These are phyloP conservation scores for Sonneratia alba DNA, from an alignment of 345 rosid species.

Conservation along the genomic window DNA sequence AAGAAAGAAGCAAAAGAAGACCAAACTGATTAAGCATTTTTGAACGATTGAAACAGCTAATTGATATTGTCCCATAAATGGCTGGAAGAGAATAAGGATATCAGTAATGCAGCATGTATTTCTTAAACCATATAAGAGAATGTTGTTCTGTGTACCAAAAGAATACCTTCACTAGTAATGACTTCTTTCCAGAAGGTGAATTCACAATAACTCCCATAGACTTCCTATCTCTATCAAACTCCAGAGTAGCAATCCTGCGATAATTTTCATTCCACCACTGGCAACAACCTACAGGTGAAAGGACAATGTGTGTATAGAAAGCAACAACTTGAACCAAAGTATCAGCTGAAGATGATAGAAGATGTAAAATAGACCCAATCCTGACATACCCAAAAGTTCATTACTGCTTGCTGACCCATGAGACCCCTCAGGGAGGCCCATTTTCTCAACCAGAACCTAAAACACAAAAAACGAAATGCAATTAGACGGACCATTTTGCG, in stretches of 20 bases:
- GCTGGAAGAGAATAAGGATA: not conserved
- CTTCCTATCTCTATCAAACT: slow-evolving; percentile 65
- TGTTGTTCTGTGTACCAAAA: not conserved
- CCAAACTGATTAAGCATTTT: not conserved
- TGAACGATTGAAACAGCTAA: not conserved
- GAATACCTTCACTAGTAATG: slow-evolving; percentile 55
- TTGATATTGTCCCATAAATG: not conserved
- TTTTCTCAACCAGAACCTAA: slow-evolving; percentile 68
- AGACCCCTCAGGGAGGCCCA: slow-evolving; percentile 46
- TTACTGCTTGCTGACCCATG: slow-evolving; percentile 4
- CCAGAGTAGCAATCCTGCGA: slow-evolving; percentile 52
- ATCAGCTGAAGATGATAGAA: not conserved
- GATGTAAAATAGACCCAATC: not conserved
- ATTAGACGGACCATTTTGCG: not conserved
- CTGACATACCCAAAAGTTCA: slow-evolving; percentile 28
- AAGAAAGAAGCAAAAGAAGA: not conserved
- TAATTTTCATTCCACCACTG: slow-evolving; percentile 43
- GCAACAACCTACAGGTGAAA: slow-evolving; percentile 35
- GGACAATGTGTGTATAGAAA: not conserved
- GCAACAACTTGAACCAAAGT: not conserved
- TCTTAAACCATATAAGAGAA: not conserved
- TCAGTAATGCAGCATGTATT: not conserved
- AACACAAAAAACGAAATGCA: not conserved
- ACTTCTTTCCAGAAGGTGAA: slow-evolving; percentile 31
- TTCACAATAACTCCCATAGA: slow-evolving; percentile 67